These are phyloP conservation scores for Apiospora kogelbergensis DNA, from an alignment of 2,329 filamentous ascomycete genomes.

Conservation along the genomic window DNA sequence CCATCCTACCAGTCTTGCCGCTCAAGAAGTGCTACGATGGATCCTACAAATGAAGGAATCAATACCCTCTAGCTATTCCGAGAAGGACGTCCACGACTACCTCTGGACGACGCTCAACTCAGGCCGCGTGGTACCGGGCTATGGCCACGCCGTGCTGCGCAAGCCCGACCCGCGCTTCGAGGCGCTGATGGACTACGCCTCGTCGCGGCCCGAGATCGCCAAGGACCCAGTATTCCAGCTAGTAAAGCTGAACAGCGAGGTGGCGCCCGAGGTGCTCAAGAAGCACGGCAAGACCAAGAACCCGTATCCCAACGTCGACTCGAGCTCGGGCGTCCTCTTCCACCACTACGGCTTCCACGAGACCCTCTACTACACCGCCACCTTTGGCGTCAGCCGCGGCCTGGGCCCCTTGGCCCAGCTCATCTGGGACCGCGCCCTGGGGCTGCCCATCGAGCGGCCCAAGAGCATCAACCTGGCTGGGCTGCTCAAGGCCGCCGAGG, in stretches of 20 bases:
- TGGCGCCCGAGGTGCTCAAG: constrained; percentile 86
- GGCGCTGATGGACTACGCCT: constrained; percentile 94
- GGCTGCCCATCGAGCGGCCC: constrained; percentile 92
- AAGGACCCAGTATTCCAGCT: constrained; percentile 89
- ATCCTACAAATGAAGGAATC: constrained; percentile 92
- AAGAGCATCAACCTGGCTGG: constrained; percentile 96
- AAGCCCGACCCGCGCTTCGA: constrained; percentile 97
- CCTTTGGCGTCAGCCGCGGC: constrained; percentile 67
- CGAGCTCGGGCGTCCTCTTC: constrained; percentile 89
- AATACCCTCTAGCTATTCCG: constrained; percentile 75
- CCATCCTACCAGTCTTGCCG: constrained; percentile 64
- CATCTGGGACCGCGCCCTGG: constrained; percentile 92
- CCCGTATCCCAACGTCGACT: constrained; percentile 96
- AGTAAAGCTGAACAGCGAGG: constrained; percentile 88
- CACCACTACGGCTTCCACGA: constrained; percentile 98
- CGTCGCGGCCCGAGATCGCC: constrained; percentile 79
- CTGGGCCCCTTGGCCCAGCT: constrained; percentile 91
- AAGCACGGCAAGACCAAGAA: constrained; percentile 99
- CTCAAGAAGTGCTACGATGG: constrained; percentile 96
- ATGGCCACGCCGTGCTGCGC: constrained; percentile 92
- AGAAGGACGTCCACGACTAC: constrained; percentile 82
- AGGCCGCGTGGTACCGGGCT: constrained; percentile 90
- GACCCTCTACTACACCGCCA: constrained; percentile 88
- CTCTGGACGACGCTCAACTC: constrained; percentile 93
- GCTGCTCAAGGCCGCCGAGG: constrained; percentile 66